Evolutionary conservation across 495 filamentous ascomycete genomes (phyloP), one percentile per base, ranked within the genome.

Genomic region (Staphylotrichum longicolle): DNA sequence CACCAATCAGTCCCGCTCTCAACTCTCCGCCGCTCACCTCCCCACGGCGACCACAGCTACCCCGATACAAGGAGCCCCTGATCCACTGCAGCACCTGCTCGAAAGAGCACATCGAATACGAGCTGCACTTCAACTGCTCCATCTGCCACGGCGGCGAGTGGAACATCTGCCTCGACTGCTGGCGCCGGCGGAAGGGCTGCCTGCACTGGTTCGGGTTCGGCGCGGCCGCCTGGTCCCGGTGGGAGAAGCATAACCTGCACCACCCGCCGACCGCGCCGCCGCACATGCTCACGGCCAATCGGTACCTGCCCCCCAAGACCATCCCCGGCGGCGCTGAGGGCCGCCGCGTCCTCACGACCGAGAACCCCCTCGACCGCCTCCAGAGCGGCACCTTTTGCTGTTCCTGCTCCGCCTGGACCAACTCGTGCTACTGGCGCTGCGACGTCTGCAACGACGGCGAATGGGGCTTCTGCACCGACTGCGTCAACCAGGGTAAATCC

Each of bases 401-500:
- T 33, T 80, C 82, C 45, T 96, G 92, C 67, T 73, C 78, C n/a
- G 78, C 82, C 0, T 86, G 82, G 72, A 78, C 90, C 0, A 91
- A 94, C 61, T 81, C 86, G 30, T 90, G 88, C 69, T 91, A 87
- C 69, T 96, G 91, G 91, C 83, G 87, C 60, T 96, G 92, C 72
- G 83, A 84, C 57, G 65, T 78, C 42, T 96, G 92, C 74, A 95
- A 96, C 66, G 87, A 93, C 57, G 91, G 89, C 33, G 91, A 92
- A 67, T 96, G 91, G 92, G 92, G 92, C 1, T 96, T 90, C 67
- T 96, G 92, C 74, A 87, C 88, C 61, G 68, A 74, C 58, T 96
- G 92, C 68, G 90, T 96, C 34, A 90, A 90, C 49, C 84, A 85
- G 71, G 89, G 86, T 11, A 78, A 78, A 47, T 86, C 84, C 64